Conservation (phyloP, 2,329 filamentous ascomycete species). For the Albifimbria verrucaria region DNA sequence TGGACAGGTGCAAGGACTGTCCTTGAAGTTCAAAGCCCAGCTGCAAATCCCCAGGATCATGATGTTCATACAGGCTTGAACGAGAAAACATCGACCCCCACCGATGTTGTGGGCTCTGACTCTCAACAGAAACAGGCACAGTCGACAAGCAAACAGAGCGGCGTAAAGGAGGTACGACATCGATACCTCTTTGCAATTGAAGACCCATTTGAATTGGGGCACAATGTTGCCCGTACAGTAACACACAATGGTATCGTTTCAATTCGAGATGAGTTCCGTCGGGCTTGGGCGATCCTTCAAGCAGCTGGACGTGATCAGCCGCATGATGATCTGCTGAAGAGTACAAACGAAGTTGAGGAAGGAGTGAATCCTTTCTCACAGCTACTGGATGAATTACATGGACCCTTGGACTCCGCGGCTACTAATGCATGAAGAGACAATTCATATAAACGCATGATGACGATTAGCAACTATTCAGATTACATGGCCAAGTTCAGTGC, state of each 20-base stretch:
- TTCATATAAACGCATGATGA: no score
- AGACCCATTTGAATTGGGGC: constrained; percentile 83
- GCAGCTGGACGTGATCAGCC: constrained; percentile 39
- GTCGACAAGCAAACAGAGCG: constrained; percentile 27
- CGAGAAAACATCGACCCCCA: background rate
- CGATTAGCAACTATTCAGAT: no score
- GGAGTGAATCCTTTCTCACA: constrained; percentile 18
- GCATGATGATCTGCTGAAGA: constrained; percentile 50
- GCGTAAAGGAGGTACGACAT: constrained; percentile 68
- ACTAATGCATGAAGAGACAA: background rate
- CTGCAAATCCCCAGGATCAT: constrained; percentile 10
- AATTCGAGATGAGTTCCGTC: constrained; percentile 80
- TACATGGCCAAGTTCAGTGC: no score
- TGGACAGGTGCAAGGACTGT: constrained; percentile 83
- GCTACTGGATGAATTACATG: constrained; percentile 33
- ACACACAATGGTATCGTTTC: constrained; percentile 77
- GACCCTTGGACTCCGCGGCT: constrained; percentile 8
- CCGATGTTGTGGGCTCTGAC: background rate
- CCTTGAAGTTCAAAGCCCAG: constrained; percentile 45
- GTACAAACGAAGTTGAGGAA: constrained; percentile 36
- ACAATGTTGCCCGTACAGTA: constrained; percentile 86
- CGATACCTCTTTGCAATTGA: constrained; percentile 87
- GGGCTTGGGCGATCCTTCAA: constrained; percentile 71
- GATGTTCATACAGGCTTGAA: background rate
- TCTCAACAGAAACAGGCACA: constrained; percentile 3